Percentiles rank a stretch among this genome's conserved stretches.
Conservation (phyloP, 208 protist species). For the Wallacemonas sp. region DNA sequence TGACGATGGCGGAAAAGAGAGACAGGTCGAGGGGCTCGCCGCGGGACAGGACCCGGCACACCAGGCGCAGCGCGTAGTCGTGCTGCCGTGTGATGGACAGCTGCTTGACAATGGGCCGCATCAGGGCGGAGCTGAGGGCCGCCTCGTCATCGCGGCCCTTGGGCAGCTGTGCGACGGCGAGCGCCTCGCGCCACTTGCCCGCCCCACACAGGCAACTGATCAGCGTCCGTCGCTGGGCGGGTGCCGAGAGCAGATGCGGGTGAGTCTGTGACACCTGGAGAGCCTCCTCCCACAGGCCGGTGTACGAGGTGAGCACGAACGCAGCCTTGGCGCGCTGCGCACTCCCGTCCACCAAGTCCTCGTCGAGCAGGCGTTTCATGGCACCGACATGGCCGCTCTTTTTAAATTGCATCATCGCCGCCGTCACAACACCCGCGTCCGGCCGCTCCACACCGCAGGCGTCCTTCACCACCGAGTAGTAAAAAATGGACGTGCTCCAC, state of each 20-base stretch:
- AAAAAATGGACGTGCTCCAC: conserved; percentile 72
- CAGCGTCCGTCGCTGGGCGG: conserved; percentile 40
- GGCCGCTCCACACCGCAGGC: conserved; percentile 30
- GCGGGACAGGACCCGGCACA: conserved; percentile 45
- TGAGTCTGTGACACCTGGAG: conserved; percentile 41
- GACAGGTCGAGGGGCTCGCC: conserved; percentile 45
- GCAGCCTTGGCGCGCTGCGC: conserved; percentile 50
- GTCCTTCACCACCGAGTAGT: conserved; percentile 75
- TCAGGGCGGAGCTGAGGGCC: conserved; percentile 28
- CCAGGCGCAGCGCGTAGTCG: conserved; percentile 44
- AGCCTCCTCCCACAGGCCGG: conserved; percentile 79
- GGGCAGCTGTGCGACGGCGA: conserved; percentile 34
- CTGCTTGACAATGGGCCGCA: conserved; percentile 66
- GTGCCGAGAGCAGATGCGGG: conserved; percentile 30
- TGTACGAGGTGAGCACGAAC: conserved; percentile 60
- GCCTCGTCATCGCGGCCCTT: conserved; percentile 19
- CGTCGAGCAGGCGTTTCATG: conserved; percentile 70
- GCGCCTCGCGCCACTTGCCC: conserved; percentile 47
- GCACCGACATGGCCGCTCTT: conserved; percentile 38
- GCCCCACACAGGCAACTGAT: conserved; percentile 48
- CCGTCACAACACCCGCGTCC: conserved; percentile 39
- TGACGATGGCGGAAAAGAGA: conserved; percentile 65
- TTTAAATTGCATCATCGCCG: conserved; percentile 58
- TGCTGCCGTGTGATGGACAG: conserved; percentile 42
- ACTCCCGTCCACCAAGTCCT: conserved; percentile 67